These are phyloP conservation scores for Avena sativa DNA, from an alignment of 176 grass and related monocot species.

Conservation along the genomic window DNA sequence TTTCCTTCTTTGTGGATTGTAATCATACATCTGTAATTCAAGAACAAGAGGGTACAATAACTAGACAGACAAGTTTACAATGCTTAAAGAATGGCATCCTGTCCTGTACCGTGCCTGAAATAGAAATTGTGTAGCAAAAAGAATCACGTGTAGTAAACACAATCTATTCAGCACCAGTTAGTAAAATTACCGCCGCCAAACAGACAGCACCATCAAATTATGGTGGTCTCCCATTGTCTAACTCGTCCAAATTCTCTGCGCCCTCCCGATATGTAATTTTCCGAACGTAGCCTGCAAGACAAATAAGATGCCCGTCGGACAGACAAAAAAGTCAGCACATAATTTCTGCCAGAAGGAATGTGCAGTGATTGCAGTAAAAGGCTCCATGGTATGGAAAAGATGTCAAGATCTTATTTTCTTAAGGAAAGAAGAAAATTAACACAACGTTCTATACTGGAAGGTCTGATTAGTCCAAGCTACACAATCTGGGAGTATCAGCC, in stretches of 20 bases:
- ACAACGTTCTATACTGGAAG: background rate
- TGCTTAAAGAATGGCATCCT: slow-evolving; percentile 48
- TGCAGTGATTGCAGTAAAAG: background rate
- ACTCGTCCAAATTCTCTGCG: slow-evolving; percentile 81
- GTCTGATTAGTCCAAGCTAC: background rate
- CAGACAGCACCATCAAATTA: slow-evolving; percentile 45
- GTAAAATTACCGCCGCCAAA: slow-evolving; percentile 41
- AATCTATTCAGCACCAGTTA: slow-evolving; percentile 31
- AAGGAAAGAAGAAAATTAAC: background rate
- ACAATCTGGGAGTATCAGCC: slow-evolving; percentile 1
- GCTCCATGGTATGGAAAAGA: background rate
- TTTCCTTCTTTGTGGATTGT: slow-evolving; percentile 34
- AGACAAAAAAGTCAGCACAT: slow-evolving; percentile 29
- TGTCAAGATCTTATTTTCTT: background rate
- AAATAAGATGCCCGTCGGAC: slow-evolving; percentile 29
- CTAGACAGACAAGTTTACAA: slow-evolving; percentile 19
- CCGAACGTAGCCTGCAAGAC: slow-evolving; percentile 83
- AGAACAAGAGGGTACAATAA: slow-evolving; percentile 4
- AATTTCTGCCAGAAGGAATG: background rate
- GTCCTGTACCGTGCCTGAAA: slow-evolving; percentile 33
- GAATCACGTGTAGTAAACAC: slow-evolving; percentile 30
- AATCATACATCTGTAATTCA: slow-evolving; percentile 21
- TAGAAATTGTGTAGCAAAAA: slow-evolving; percentile 16
- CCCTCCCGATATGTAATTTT: slow-evolving; percentile 83
- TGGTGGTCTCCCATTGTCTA: slow-evolving; percentile 70